Conservation (phyloP, 441 rosid species). For the Theobroma grandiflorum region DNA sequence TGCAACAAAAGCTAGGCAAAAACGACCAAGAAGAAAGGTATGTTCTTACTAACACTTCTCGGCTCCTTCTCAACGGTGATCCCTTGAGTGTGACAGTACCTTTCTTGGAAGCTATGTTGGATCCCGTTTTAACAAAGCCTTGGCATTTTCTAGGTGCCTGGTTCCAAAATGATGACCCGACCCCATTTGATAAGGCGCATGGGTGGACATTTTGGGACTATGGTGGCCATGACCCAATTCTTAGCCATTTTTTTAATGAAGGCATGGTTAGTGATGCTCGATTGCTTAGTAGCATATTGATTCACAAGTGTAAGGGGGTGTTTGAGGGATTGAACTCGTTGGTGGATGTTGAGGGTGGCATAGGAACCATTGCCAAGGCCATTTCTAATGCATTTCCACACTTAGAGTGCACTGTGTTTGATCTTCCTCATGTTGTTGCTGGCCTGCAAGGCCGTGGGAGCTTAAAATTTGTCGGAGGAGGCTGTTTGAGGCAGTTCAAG, state of each 20-base stretch:
- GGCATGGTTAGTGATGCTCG: conserved; percentile 45
- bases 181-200: conserved; percentile 34
- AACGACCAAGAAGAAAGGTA: conserved; percentile 17
- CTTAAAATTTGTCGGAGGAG: conserved; percentile 47
- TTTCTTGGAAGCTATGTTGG: conserved; percentile 18
- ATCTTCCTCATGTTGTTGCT: conserved; percentile 53
- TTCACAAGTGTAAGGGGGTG: conserved; percentile 31
- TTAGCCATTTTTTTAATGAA: conserved; percentile 35
- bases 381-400: conserved; percentile 38
- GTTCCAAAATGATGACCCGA: conserved; percentile 32
- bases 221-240: conserved; percentile 15
- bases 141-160: conserved; percentile 34
- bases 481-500: conserved; percentile 52
- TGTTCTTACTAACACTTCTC: conserved; percentile 38
- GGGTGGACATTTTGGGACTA: conserved; percentile 36
- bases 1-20: background rate
- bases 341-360: conserved; percentile 55
- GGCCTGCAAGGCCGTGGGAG: conserved; percentile 34
- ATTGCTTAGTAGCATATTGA: conserved; percentile 24
- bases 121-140: conserved; percentile 31
- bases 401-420: conserved; percentile 45
- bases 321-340: conserved; percentile 40
- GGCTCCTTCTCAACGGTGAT: conserved; percentile 37
- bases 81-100: conserved; percentile 31
- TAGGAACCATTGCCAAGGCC: conserved; percentile 37